phyloP scores from a whole-genome alignment of 2,329 filamentous ascomycete genomes.

The Corynespora cassiicola region DNA sequence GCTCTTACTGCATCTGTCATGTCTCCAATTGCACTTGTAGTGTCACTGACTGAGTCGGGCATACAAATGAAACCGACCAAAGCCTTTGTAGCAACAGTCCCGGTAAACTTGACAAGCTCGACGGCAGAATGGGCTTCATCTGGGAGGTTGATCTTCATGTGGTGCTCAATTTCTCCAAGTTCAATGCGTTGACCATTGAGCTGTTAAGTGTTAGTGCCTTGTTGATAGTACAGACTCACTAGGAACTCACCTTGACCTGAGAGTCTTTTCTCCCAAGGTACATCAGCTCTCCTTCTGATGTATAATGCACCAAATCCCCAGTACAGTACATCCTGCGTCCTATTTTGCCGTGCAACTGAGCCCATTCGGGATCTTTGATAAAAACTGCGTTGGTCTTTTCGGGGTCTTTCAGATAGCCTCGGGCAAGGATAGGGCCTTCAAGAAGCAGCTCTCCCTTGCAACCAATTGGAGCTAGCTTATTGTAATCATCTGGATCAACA shows the following conservation, averaged over 20 bases:
- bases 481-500: slow-evolving; percentile 36
- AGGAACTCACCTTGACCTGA: slow-evolving; percentile 37
- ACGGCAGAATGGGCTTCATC: slow-evolving; percentile 49
- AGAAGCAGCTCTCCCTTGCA: slow-evolving; percentile 42
- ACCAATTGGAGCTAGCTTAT: slow-evolving; percentile 40
- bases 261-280: slow-evolving; percentile 44
- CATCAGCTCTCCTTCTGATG: slow-evolving; percentile 40
- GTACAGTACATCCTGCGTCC: slow-evolving; percentile 39
- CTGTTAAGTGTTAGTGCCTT: slow-evolving; percentile 39
- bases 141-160: slow-evolving; percentile 46
- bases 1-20: slow-evolving; percentile 25
- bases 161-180: slow-evolving; percentile 54
- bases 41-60: slow-evolving; percentile 28
- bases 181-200: slow-evolving; percentile 55
- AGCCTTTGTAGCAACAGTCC: slow-evolving; percentile 30
- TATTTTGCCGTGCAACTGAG: slow-evolving; percentile 17
- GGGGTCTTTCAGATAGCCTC: slow-evolving; percentile 41
- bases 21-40: slow-evolving; percentile 22
- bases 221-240: slow-evolving; percentile 11
- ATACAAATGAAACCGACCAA: slow-evolving; percentile 38
- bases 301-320: slow-evolving; percentile 41
- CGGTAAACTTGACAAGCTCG: slow-evolving; percentile 45
- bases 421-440: slow-evolving; percentile 41
- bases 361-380: slow-evolving; percentile 37
- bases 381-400: slow-evolving; percentile 39